Evolutionary conservation across 2,329 filamentous ascomycete genomes (phyloP).

Genomic region (Beauveria sp.): DNA sequence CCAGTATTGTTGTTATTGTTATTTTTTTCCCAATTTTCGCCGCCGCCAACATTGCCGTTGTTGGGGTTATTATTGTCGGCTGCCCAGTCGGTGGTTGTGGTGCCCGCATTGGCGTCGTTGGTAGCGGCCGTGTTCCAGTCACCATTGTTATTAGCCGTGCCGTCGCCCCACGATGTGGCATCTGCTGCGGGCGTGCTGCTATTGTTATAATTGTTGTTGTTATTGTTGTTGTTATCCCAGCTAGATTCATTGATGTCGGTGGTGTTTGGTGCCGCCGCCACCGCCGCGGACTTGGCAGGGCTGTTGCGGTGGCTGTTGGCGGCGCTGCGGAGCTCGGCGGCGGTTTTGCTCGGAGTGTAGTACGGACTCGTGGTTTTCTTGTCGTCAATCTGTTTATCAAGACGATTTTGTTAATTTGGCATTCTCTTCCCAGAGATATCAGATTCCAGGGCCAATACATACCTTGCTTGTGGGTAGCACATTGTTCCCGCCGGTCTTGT

Average conservation of each 20-base stretch:
- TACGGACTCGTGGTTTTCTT: constrained; percentile 11
- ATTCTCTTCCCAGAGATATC: too few species aligned
- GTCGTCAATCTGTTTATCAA: not conserved
- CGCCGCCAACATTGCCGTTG: constrained; percentile 5
- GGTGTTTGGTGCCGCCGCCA: not conserved
- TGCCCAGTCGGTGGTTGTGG: not conserved
- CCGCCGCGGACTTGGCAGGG: not conserved
- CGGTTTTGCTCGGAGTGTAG: constrained; percentile 12
- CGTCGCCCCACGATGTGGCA: not conserved
- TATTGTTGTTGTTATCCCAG: not conserved
- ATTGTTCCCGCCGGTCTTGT: not conserved
- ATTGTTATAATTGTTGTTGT: not conserved
- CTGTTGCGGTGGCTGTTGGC: constrained; percentile 12
- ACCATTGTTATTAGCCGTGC: not conserved
- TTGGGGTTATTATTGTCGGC: not conserved
- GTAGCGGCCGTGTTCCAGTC: not conserved
- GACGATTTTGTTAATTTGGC: not conserved
- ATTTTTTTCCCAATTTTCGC: constrained; percentile 1
- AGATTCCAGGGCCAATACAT: not conserved
- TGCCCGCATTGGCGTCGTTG: not conserved
- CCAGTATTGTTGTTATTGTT: not conserved
- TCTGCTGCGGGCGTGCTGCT: not conserved
- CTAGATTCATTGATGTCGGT: not conserved
- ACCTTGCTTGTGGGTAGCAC: constrained; percentile 12
- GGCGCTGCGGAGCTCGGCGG: constrained; percentile 2